A percentile compares a stretch with the other conserved stretches of the same genome.
Conservation (phyloP, 805 yeast species). For the Candida wancherniae region DNA sequence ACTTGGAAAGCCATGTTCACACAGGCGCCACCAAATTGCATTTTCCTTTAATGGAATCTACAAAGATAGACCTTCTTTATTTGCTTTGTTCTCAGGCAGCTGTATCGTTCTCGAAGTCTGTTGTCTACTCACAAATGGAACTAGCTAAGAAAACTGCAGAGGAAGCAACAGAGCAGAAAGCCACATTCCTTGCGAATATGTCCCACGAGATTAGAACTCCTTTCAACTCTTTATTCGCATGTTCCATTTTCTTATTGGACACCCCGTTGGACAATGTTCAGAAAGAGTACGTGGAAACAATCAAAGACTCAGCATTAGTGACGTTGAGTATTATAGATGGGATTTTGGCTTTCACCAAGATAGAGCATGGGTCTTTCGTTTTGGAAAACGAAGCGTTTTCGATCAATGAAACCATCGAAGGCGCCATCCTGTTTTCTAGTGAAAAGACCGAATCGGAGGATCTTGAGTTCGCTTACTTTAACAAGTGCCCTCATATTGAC, state of each 20-base stretch:
- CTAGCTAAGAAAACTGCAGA: slow-evolving; percentile 41
- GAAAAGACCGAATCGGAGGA: slow-evolving; percentile 43
- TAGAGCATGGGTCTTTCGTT: slow-evolving; percentile 50
- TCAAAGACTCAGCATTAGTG: slow-evolving; percentile 46
- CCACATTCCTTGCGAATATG: slow-evolving; percentile 51
- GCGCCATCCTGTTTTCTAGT: slow-evolving; percentile 45
- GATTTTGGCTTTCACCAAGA: slow-evolving; percentile 49
- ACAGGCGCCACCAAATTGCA: slow-evolving; percentile 6
- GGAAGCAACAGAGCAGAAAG: slow-evolving; percentile 51
- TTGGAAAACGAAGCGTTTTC: slow-evolving; percentile 42
- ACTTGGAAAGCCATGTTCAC: slow-evolving; percentile 28
- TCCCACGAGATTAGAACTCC: slow-evolving; percentile 57
- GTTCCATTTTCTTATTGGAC: slow-evolving; percentile 46
- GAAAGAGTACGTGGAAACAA: slow-evolving; percentile 49
- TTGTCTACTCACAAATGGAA: slow-evolving; percentile 44
- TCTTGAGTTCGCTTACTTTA: slow-evolving; percentile 42
- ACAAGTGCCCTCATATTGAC: slow-evolving; percentile 36
- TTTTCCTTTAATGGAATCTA: slow-evolving; percentile 18
- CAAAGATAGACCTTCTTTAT: slow-evolving; percentile 35
- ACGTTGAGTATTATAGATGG: slow-evolving; percentile 51
- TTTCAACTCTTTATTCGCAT: slow-evolving; percentile 47
- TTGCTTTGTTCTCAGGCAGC: slow-evolving; percentile 50
- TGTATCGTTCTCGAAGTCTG: slow-evolving; percentile 45
- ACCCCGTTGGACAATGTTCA: slow-evolving; percentile 42
- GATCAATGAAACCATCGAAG: slow-evolving; percentile 41